These are phyloP conservation scores for Hericium rajendrae DNA, from an alignment of 768 basidiomycete genomes.

Conservation along the genomic window DNA sequence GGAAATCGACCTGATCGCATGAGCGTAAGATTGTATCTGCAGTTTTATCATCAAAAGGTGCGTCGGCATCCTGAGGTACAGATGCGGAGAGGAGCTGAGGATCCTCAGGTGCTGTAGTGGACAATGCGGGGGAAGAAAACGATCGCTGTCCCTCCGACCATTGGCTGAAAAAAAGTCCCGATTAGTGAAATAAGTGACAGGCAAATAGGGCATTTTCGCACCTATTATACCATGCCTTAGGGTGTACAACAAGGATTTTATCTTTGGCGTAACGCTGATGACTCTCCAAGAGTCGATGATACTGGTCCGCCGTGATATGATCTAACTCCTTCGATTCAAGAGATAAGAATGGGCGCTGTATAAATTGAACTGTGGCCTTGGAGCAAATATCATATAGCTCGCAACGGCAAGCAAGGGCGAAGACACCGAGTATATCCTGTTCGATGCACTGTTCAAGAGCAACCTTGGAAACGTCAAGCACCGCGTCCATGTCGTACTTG, in stretches of 20 bases:
- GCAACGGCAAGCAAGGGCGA: conserved; percentile 1
- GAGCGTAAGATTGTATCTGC: not conserved
- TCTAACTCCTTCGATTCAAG: not conserved
- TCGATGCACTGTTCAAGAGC: not conserved
- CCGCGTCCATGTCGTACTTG: conserved; percentile 6
- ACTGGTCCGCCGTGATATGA: conserved; percentile 1
- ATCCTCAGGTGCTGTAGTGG: no score
- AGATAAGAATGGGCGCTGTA: not conserved
- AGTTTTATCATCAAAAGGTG: not conserved
- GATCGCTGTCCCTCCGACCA: no score
- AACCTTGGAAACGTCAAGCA: not conserved
- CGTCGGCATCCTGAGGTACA: no score
- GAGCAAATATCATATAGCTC: not conserved
- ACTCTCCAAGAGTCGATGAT: not conserved
- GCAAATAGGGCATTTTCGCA: not conserved
- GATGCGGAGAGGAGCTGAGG: no score
- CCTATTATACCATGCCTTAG: not conserved
- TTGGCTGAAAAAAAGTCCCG: not conserved
- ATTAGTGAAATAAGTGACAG: not conserved
- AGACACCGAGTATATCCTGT: conserved; percentile 6
- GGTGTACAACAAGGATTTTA: not conserved
- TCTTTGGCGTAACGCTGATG: not conserved
- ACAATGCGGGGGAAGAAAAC: no score
- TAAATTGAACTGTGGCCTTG: not conserved
- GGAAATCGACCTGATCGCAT: not conserved